A percentile compares a stretch with the other conserved stretches of the same genome.
These are phyloP conservation scores for Bruguiera hainesii DNA, from an alignment of 441 rosid genomes.

Conservation along the genomic window DNA sequence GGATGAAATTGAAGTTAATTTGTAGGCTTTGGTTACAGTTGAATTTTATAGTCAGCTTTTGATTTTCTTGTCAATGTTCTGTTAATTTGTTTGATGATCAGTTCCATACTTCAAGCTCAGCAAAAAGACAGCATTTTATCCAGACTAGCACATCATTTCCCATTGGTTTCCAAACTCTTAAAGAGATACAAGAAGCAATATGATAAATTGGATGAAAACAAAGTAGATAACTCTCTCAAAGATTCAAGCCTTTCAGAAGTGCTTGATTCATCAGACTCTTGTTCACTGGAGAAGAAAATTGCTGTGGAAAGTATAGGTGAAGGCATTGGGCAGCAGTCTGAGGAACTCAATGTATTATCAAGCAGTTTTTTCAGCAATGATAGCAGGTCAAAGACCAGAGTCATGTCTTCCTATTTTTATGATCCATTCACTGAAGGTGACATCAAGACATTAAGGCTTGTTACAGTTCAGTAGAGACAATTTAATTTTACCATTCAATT, in stretches of 20 bases:
- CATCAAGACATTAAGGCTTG: constrained; percentile 12
- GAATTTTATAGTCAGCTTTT: not conserved
- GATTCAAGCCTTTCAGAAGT: constrained; percentile 18
- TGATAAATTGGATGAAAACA: constrained; percentile 29
- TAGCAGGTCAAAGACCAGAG: constrained; percentile 26
- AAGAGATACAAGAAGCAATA: constrained; percentile 26
- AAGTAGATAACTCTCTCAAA: constrained; percentile 27
- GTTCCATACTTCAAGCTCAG: constrained; percentile 35
- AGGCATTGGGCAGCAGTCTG: constrained; percentile 28
- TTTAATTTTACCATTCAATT: constrained; percentile 15
- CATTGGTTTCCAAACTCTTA: constrained; percentile 57
- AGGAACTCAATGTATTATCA: constrained; percentile 28
- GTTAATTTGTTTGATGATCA: constrained; percentile 31
- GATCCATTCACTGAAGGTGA: constrained; percentile 63
- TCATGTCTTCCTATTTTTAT: constrained; percentile 25
- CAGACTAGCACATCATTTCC: constrained; percentile 58
- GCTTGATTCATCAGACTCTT: constrained; percentile 24
- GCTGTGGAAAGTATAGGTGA: constrained; percentile 30
- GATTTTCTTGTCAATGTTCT: constrained; percentile 17
- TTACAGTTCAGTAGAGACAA: constrained; percentile 18
- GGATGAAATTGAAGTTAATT: constrained; percentile 11
- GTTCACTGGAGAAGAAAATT: constrained; percentile 20
- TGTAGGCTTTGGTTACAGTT: constrained; percentile 15
- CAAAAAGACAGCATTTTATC: constrained; percentile 53
- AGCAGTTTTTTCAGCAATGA: constrained; percentile 24